Conservation (phyloP, 2,329 filamentous ascomycete species). For the Byssothecium circinans region DNA sequence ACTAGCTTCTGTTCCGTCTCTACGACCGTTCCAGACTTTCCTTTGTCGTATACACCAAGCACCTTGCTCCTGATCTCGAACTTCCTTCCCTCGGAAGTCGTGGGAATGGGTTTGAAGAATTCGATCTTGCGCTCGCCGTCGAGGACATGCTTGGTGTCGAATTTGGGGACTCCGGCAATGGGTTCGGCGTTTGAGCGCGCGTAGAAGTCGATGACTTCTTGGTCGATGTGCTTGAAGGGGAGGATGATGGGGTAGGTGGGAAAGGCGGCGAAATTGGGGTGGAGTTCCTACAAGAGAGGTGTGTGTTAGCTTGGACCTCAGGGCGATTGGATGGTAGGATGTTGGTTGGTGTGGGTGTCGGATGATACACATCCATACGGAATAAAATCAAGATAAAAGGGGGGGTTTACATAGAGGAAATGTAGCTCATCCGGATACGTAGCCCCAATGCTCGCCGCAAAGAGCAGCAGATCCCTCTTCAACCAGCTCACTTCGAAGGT, state of each 20-base stretch:
- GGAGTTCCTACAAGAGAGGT: conserved; percentile 67
- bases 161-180: conserved; percentile 75
- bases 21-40: conserved; percentile 77
- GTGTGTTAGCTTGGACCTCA: not conserved
- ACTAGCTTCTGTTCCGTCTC: conserved; percentile 79
- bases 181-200: conserved; percentile 64
- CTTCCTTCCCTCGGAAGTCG: conserved; percentile 67
- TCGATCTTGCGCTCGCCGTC: conserved; percentile 82
- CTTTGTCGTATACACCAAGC: conserved; percentile 87
- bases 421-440: conserved; percentile 81
- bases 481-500: conserved; percentile 76
- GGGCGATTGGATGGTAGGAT: not conserved
- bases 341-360: not conserved
- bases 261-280: conserved; percentile 84
- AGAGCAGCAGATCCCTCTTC: conserved; percentile 85
- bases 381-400: not conserved
- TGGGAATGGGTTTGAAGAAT: conserved; percentile 74
- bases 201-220: conserved; percentile 86
- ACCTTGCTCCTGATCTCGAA: conserved; percentile 80
- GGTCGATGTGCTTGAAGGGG: conserved; percentile 75
- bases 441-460: conserved; percentile 85
- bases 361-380: not conserved
- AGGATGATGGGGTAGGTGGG: conserved; percentile 85
- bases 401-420: conserved; percentile 75
- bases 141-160: conserved; percentile 73